phyloP scores from a whole-genome alignment of 129 eudicot species.

The Smallanthus sonchifolius region DNA sequence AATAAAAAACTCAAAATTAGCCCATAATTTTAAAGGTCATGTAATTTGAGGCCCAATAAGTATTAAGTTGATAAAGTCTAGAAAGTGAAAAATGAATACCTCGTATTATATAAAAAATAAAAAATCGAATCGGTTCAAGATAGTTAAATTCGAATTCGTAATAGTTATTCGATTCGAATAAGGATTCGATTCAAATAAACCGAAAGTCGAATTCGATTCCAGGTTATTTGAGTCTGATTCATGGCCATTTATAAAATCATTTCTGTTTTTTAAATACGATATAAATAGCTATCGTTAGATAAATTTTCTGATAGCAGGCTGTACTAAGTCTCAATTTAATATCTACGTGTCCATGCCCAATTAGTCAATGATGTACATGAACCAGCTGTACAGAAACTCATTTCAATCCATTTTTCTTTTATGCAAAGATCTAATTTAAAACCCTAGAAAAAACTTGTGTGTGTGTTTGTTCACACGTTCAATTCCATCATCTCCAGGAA shows the following conservation, averaged over 20 bases:
- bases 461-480: neutral
- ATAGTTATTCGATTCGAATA: no score
- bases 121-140: no score
- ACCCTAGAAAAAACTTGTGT: conserved; percentile 19
- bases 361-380: conserved; percentile 13
- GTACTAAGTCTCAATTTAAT: neutral
- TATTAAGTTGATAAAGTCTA: no score
- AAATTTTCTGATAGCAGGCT: neutral
- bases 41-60: no score
- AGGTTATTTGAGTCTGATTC: no score
- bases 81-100: no score
- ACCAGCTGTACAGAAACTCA: conserved; percentile 4
- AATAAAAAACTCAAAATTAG: no score
- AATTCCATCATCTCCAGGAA: neutral
- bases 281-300: neutral
- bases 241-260: neutral
- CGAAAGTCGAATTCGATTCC: no score
- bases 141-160: no score
- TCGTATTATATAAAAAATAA: no score
- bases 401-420: conserved; percentile 4
- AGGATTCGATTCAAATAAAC: no score
- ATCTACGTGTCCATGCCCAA: conserved; percentile 22
- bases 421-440: conserved; percentile 20
- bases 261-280: neutral
- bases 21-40: no score